Evolutionary conservation across 202 grass and related monocot genomes (phyloP), one percentile per base, ranked within the genome.

Genomic region (Zoysia matrella): DNA sequence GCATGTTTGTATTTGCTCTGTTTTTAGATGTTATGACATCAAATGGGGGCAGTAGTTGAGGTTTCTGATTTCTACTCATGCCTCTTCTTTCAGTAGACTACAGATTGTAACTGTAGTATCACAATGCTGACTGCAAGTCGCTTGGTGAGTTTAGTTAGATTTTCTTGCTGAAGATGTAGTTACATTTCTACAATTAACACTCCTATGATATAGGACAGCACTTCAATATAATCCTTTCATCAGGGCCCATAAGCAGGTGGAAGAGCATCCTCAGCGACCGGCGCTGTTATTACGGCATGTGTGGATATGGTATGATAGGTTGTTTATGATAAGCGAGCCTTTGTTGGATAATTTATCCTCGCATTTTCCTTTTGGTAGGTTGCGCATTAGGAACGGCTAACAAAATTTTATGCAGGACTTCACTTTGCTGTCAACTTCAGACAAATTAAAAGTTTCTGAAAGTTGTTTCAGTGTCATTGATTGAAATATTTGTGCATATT

Each of bases 261-360:
- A 80, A 13, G 67, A 80, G 11, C 79, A 83, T 86, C 81, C 71
- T 66, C 78, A 83, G 79, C 48, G n/a, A 79, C 64, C 22, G 69
- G 74, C 53, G 42, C 74, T 85, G 45, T 87, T 85, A 86, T 80
- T 73, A 71, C 51, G 41, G 45, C 83, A 80, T 65, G 74, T 89
- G 58, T 83, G 82, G 69, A 85, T 88, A 91, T 88, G 89, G 86
- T 91, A 89, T 83, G 84, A 83, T 90, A 83, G 82, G 79, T 68
- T 86, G 82, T 94, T 75, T 71, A 72, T 74, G 68, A 74, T 67
- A 72, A 74, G 76, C 8, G 13, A 75, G 69, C 71, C 45, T 87
- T 13, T 52, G 72, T 76, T 78, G 66, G 73, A 86, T 74, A 80
- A 69, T 58, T 91, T 56, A 79, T 88, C 70, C 73, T 77, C 70